Conservation (phyloP, 2,329 filamentous ascomycete genomes). For the Ophiostoma piceae region DNA sequence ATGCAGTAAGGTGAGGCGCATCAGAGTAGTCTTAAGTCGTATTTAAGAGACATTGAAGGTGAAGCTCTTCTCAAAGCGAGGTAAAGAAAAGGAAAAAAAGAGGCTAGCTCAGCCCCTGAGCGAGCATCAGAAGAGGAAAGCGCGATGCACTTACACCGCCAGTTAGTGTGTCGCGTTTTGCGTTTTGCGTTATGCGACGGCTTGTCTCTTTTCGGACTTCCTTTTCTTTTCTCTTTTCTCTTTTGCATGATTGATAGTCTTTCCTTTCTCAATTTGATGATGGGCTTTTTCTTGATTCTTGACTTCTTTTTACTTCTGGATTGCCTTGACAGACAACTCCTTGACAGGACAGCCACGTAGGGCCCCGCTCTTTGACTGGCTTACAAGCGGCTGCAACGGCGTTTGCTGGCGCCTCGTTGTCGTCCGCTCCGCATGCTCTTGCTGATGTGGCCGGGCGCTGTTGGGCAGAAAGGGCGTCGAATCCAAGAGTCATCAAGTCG, state of each 20-base stretch:
- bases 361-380: neutral
- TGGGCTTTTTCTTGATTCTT: too few relatives aligned
- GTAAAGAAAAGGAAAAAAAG: too few relatives aligned
- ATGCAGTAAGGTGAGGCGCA: too few relatives aligned
- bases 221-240: too few relatives aligned
- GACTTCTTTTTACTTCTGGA: too few relatives aligned
- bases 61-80: too few relatives aligned
- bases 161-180: neutral
- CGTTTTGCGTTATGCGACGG: too few relatives aligned
- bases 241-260: neutral
- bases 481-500: neutral
- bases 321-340: too few relatives aligned
- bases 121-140: neutral
- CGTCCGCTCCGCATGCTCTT: neutral
- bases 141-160: constrained; percentile 10
- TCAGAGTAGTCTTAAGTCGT: too few relatives aligned
- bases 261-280: neutral
- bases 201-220: too few relatives aligned
- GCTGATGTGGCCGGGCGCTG: neutral
- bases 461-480: neutral
- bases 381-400: neutral
- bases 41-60: too few relatives aligned
- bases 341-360: neutral
- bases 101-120: neutral
- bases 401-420: neutral